phyloP scores from a whole-genome alignment of 202 grass and related monocot species.

The Panicum virgatum region DNA sequence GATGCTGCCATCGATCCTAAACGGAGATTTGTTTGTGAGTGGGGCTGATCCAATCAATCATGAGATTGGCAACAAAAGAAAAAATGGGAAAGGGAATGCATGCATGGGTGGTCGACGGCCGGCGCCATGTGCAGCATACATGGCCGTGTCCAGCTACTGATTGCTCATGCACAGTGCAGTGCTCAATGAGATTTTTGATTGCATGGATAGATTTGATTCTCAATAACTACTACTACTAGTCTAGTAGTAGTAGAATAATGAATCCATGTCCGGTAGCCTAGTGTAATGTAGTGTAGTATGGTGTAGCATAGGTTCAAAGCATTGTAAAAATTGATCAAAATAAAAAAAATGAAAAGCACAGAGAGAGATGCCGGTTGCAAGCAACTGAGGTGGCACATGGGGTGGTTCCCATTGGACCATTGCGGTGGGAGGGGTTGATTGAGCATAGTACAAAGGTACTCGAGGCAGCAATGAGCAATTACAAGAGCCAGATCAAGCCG shows the following conservation, averaged over 20 bases:
- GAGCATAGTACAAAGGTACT: slow-evolving; percentile 22
- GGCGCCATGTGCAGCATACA: slow-evolving; percentile 50
- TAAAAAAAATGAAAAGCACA: background rate
- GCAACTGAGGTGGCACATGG: slow-evolving; percentile 60
- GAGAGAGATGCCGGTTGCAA: background rate
- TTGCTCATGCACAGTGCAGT: slow-evolving; percentile 45
- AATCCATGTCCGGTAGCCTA: background rate
- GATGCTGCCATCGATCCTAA: slow-evolving; percentile 15
- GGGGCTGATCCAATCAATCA: slow-evolving; percentile 44
- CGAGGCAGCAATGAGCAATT: slow-evolving; percentile 38
- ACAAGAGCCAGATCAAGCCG: slow-evolving; percentile 27
- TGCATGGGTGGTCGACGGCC: slow-evolving; percentile 44
- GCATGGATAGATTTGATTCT: slow-evolving; percentile 20
- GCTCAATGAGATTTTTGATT: slow-evolving; percentile 26
- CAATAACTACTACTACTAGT: background rate
- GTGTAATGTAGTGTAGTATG: background rate
- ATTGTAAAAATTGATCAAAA: background rate
- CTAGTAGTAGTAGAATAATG: background rate
- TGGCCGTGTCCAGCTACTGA: slow-evolving; percentile 50
- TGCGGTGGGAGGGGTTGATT: slow-evolving; percentile 22
- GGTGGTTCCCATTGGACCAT: slow-evolving; percentile 44
- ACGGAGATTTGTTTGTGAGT: slow-evolving; percentile 31
- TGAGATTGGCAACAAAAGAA: slow-evolving; percentile 12
- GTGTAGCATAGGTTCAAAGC: background rate
- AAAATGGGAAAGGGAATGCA: background rate